A percentile compares a stretch with the other conserved stretches of the same genome.
Conservation (phyloP, 228 moss, liverwort and hornwort species). For the Sphagnum magellanicum region DNA sequence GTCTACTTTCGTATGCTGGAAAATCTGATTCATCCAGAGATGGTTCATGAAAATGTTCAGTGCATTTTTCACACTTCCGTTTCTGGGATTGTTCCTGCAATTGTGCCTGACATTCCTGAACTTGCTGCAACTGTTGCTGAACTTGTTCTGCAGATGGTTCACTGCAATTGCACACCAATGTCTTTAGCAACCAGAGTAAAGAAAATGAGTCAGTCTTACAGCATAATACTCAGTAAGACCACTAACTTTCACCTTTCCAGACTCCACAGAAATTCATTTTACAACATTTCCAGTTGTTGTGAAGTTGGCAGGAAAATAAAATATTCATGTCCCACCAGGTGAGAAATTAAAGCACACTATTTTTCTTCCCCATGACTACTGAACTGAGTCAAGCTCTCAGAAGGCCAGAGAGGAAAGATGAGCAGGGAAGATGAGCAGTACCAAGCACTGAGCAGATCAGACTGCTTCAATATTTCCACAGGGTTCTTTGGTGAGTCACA, state of each 20-base stretch:
- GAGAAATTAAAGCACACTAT: neutral
- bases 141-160: neutral
- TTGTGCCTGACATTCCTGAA: neutral
- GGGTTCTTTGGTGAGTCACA: constrained; percentile 7
- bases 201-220: neutral
- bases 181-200: too few relatives aligned
- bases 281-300: too few relatives aligned
- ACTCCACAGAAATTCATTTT: too few relatives aligned
- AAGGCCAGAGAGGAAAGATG: neutral
- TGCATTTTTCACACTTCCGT: neutral
- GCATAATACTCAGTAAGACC: neutral
- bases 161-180: too few relatives aligned
- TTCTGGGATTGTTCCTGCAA: neutral
- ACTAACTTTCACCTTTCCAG: neutral
- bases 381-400: neutral
- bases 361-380: neutral
- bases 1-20: constrained; percentile 15
- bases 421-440: constrained; percentile 5
- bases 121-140: constrained; percentile 5
- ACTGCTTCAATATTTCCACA: constrained; percentile 11
- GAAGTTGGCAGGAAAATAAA: too few relatives aligned
- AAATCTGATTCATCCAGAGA: neutral
- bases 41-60: constrained; percentile 1
- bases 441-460: constrained; percentile 13
- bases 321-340: too few relatives aligned